Base-by-base conservation (phyloP, 441 rosid species). In the Euphorbia celastroides region DNA sequence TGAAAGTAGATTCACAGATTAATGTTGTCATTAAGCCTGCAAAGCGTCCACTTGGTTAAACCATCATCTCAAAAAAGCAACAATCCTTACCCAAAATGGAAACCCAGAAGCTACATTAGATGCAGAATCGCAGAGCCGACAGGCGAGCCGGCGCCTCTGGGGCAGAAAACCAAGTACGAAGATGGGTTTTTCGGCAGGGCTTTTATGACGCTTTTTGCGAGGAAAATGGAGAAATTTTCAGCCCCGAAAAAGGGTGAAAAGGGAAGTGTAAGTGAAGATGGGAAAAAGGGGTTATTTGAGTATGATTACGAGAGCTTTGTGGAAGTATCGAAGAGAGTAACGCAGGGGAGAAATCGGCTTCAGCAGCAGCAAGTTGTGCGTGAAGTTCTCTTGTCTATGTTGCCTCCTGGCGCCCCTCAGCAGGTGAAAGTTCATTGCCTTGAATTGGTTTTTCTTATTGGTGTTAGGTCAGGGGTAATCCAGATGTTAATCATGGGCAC, bases 281-380 rank as follows among this genome's bases (percentile, higher is more conserved):
- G 58, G 57, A 64, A 82, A 74, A 81, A 77, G 64, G 83, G 92
- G 11, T 79, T 79, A 76, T 75, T 80, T 67, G 87, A 74, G 0
- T 78, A 82, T 65, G 90, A 93, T 64, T 90, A 88, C 48, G 94
- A 90, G 67, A 87, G 85, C 57, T 93, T 88, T 62, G 97, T 90
- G 26, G 88, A 85, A 46, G 98, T 81, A 34, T 93, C 97, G n/a
- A 87, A 75, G 80, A 80, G 92, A 70, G 97, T 93, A 62, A 87
- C 80, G 84, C 90, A 88, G 23, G 93, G 96, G 30, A 79, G 96
- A 57, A 82, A 88, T 5, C 79, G 93, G 11, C 30, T 42, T 22
- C 88, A 85, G 86, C 97, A 93, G 67, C 94, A 93, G 75, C 78
- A 87, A 72, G 98, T 80, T 17, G 98, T 93, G 59, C 83, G 96